Evolutionary conservation across 2,329 filamentous ascomycete species (phyloP).

Genomic region (Neopestalotiopsis clavispora): DNA sequence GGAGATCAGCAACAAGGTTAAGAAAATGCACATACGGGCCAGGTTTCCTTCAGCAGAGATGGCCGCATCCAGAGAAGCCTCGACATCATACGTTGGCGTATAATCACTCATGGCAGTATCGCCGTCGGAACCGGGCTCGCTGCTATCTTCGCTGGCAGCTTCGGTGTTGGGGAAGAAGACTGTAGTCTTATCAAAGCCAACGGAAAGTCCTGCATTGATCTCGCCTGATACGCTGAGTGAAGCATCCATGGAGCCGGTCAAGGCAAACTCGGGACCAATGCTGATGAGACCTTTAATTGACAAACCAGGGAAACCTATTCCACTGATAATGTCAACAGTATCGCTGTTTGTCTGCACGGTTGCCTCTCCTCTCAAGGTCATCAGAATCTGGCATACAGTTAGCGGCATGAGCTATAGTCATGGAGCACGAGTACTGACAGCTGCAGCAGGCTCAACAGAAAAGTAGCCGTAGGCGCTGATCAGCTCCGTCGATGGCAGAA

Average conservation of each 20-base stretch:
- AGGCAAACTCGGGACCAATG: conserved; percentile 2
- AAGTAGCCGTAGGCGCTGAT: conserved; percentile 10
- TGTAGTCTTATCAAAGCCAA: conserved; percentile 2
- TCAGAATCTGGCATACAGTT: background rate
- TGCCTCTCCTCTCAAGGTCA: conserved; percentile 1
- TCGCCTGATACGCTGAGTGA: conserved; percentile 5
- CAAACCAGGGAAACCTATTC: background rate
- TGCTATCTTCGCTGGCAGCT: background rate
- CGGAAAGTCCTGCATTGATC: conserved; percentile 6
- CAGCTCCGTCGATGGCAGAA: background rate
- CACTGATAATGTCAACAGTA: conserved; percentile 3
- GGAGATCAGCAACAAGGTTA: background rate
- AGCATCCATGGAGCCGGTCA: conserved; percentile 11
- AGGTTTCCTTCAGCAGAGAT: background rate
- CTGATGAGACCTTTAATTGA: conserved; percentile 5
- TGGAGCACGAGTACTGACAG: background rate
- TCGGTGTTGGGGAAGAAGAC: conserved; percentile 10
- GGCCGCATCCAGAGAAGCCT: background rate
- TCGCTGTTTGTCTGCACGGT: conserved; percentile 6
- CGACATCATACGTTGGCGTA: background rate
- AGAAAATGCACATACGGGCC: background rate
- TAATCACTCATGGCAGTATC: conserved; percentile 4
- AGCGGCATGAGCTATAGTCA: background rate
- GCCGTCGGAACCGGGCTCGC: background rate
- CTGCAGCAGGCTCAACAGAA: conserved; percentile 1